A percentile compares a stretch with the other conserved stretches of the same genome.
Conservation (phyloP, 352 stramenopile species). For the Globisporangium middletonii region DNA sequence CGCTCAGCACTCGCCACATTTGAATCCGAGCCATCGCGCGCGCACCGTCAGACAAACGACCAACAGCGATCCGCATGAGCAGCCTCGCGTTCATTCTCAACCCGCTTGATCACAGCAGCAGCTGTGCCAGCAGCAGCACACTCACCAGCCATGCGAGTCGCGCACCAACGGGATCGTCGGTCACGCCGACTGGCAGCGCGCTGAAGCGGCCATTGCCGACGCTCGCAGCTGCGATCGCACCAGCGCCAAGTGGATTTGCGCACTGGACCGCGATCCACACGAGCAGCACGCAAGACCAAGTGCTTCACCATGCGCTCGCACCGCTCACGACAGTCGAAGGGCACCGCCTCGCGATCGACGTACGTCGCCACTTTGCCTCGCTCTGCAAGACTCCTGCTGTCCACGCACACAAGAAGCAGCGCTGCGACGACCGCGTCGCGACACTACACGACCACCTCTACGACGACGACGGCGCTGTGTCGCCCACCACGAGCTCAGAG, state of each 20-base stretch:
- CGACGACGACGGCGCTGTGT: slow-evolving; percentile 19
- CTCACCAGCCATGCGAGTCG: not conserved
- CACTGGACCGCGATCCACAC: not conserved
- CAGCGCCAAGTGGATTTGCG: not conserved
- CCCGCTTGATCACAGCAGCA: slow-evolving; percentile 8
- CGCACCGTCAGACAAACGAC: not conserved
- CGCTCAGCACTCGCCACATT: not conserved
- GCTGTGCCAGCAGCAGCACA: not conserved
- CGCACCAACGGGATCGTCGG: not conserved
- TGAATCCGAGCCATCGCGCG: slow-evolving; percentile 1
- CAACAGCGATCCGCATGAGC: slow-evolving; percentile 5
- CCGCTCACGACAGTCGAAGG: slow-evolving; percentile 9
- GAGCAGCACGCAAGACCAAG: not conserved
- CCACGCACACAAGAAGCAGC: not conserved
- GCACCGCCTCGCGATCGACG: not conserved
- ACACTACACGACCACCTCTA: slow-evolving; percentile 1
- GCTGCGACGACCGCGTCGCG: not conserved
- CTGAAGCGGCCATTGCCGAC: slow-evolving; percentile 3
- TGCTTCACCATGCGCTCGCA: not conserved
- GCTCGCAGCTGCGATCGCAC: slow-evolving; percentile 9
- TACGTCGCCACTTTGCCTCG: not conserved
- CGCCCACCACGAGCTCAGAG: slow-evolving; percentile 7
- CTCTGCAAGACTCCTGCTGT: not conserved
- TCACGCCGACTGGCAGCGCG: not conserved
- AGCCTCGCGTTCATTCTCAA: slow-evolving; percentile 20